Evolutionary conservation across 345 rosid genomes (phyloP).

Genomic region (Orychophragmus violaceus): DNA sequence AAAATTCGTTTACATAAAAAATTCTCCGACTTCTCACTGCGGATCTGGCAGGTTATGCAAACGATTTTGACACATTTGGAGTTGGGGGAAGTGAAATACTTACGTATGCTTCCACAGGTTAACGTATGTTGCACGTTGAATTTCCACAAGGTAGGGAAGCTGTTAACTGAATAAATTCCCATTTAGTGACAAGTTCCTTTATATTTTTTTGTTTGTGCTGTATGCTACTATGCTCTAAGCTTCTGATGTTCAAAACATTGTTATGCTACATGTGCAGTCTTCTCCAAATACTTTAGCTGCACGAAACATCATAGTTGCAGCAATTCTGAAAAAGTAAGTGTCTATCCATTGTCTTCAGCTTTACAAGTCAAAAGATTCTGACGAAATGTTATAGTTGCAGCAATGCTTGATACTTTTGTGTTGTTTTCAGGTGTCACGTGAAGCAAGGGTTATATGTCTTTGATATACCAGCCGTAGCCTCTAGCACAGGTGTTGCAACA

Average conservation of each 20-base stretch:
- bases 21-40: constrained; percentile 1
- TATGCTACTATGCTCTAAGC: background rate
- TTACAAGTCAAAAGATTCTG: constrained; percentile 1
- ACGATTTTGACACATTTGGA: constrained; percentile 87
- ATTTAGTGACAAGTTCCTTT: background rate
- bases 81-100: constrained; percentile 74
- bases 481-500: constrained; percentile 46
- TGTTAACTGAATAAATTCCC: constrained; percentile 9
- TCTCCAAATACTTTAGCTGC: constrained; percentile 65
- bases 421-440: constrained; percentile 49
- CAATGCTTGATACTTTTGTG: constrained; percentile 44
- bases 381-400: constrained; percentile 44
- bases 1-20: background rate
- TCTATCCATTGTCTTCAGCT: constrained; percentile 6
- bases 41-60: constrained; percentile 72
- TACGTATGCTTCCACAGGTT: constrained; percentile 66
- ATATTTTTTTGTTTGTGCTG: background rate
- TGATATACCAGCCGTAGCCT: constrained; percentile 62
- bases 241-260: constrained; percentile 25
- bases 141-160: constrained; percentile 76
- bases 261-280: constrained; percentile 50
- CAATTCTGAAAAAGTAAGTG: constrained; percentile 69
- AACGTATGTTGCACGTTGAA: constrained; percentile 71
- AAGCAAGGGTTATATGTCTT: constrained; percentile 69
- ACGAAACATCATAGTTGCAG: constrained; percentile 52